These are phyloP conservation scores for Hordeum pubiflorum DNA, from an alignment of 202 grass and related monocot species.

Conservation along the genomic window DNA sequence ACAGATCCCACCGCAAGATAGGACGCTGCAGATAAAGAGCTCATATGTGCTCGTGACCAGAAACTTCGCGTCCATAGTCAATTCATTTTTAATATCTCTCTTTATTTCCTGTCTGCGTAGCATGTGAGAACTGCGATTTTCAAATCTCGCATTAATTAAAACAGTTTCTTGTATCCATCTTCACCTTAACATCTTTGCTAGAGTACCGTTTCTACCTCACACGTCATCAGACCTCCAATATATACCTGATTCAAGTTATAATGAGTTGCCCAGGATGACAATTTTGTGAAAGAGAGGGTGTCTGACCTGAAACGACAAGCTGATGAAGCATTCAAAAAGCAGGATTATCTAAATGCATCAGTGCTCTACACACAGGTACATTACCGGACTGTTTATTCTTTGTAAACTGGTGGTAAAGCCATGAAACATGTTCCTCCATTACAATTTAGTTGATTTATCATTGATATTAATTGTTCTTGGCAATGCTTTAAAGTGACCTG, in stretches of 20 bases:
- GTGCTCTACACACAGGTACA: background rate
- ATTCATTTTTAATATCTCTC: background rate
- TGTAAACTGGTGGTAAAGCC: background rate
- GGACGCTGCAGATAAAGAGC: no score
- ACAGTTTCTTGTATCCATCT: background rate
- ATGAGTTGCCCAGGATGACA: conserved; percentile 4
- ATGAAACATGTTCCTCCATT: background rate
- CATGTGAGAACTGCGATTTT: background rate
- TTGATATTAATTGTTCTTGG: background rate
- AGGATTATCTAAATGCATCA: background rate
- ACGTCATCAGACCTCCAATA: no score
- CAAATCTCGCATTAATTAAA: background rate
- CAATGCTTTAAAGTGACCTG: no score
- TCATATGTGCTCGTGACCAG: no score
- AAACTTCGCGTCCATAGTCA: no score
- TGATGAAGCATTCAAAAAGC: background rate
- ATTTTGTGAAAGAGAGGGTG: background rate
- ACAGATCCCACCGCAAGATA: no score
- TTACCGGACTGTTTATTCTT: background rate
- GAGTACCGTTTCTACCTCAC: background rate
- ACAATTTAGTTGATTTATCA: background rate
- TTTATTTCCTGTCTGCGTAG: background rate
- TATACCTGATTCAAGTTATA: background rate
- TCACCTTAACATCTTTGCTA: background rate
- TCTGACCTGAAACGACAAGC: conserved; percentile 4